Evolutionary conservation across 345 rosid genomes (phyloP).

Genomic region (Cardamine resedifolia): DNA sequence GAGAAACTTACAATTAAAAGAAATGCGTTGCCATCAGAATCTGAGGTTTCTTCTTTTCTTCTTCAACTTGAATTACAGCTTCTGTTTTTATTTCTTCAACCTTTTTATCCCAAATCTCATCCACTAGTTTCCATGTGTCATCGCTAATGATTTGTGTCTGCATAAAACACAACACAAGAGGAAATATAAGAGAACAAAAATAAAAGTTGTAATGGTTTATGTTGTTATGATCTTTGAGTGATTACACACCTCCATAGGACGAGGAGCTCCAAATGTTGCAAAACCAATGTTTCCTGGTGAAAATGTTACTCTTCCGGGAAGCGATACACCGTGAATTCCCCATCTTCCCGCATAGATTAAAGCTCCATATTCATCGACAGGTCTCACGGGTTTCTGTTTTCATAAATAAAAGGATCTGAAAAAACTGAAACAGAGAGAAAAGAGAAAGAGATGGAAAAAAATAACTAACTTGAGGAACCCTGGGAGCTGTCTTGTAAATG

Average conservation of each 20-base stretch:
- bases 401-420: conserved; percentile 4
- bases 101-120: conserved; percentile 74
- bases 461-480: conserved; percentile 65
- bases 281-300: conserved; percentile 95
- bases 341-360: conserved; percentile 91
- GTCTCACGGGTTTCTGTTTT: conserved; percentile 61
- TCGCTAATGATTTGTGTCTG: conserved; percentile 80
- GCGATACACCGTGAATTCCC: conserved; percentile 82
- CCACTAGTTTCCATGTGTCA: conserved; percentile 88
- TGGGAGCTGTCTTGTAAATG: conserved; percentile 64
- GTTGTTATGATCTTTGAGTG: not conserved
- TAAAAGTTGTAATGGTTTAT: not conserved
- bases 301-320: conserved; percentile 95
- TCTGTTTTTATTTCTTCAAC: conserved; percentile 66
- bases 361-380: conserved; percentile 84
- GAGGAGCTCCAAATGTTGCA: conserved; percentile 90
- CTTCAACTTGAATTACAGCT: conserved; percentile 62
- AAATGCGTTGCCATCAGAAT: conserved; percentile 90
- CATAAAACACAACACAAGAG: conserved; percentile 21
- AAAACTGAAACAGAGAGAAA: not conserved
- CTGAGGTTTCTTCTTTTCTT: conserved; percentile 72
- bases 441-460: not conserved
- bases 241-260: conserved; percentile 68
- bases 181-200: not conserved
- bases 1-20: conserved; percentile 42